Percentiles rank a stretch among this genome's conserved stretches.
These are phyloP conservation scores for Cronartium ribicola DNA, from an alignment of 1,284 basidiomycete species.

Conservation along the genomic window DNA sequence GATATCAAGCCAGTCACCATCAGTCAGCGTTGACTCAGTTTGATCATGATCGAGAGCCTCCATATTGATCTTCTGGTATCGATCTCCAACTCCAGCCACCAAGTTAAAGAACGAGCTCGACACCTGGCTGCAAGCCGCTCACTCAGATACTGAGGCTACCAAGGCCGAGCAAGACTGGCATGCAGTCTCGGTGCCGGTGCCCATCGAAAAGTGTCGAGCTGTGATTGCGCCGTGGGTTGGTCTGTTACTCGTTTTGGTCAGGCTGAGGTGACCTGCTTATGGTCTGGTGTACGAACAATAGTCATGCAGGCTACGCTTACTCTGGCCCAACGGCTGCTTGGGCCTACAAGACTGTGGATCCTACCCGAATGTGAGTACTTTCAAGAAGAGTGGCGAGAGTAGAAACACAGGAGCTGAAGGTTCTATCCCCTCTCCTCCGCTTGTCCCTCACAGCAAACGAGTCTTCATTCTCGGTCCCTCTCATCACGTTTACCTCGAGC, in stretches of 20 bases:
- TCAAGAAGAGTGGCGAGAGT: too few species aligned
- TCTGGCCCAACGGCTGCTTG: conserved; percentile 90
- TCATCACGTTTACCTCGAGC: conserved; percentile 81
- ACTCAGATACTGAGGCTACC: conserved; percentile 54
- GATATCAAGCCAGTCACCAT: too few species aligned
- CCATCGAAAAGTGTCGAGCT: conserved; percentile 74
- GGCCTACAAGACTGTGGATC: conserved; percentile 87
- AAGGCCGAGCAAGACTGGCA: conserved; percentile 53
- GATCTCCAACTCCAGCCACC: conserved; percentile 54
- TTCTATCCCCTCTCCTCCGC: too few species aligned
- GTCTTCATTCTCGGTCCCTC: conserved; percentile 95
- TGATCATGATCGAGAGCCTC: conserved; percentile 31
- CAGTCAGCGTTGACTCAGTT: neutral
- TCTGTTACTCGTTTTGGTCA: neutral
- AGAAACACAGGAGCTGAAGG: too few species aligned
- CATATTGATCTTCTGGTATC: conserved; percentile 10
- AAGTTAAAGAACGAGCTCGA: conserved; percentile 63
- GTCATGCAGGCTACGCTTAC: conserved; percentile 93
- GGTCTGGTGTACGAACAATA: conserved; percentile 51
- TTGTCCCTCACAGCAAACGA: conserved; percentile 61
- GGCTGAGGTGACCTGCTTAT: neutral
- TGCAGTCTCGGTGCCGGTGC: conserved; percentile 57
- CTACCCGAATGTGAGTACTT: conserved; percentile 65
- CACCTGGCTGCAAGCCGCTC: conserved; percentile 58
- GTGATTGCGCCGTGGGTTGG: conserved; percentile 84